A percentile compares a stretch with the other conserved stretches of the same genome.
phyloP scores from a whole-genome alignment of 106 monocot species.

The Platanthera zijinensis region DNA sequence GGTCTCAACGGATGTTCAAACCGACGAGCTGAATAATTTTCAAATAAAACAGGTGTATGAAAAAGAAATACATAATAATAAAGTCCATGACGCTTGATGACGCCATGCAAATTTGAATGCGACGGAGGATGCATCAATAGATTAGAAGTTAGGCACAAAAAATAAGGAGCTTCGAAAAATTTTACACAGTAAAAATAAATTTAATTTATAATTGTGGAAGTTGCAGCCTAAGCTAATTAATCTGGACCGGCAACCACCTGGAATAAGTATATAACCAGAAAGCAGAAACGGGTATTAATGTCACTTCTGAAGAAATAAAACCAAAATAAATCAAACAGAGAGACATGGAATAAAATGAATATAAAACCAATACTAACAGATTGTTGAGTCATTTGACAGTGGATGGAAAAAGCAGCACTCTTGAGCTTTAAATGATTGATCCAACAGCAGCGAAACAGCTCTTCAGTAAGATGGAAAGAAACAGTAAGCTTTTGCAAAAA shows the following conservation, averaged over 20 bases:
- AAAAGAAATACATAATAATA: too few species aligned
- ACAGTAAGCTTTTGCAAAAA: background rate
- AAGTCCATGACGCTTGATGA: too few species aligned
- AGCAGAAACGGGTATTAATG: background rate
- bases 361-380: slow-evolving; percentile 48
- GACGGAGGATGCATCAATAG: too few species aligned
- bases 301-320: background rate
- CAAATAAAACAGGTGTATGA: too few species aligned
- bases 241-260: background rate
- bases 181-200: too few species aligned
- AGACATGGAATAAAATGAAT: background rate
- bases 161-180: too few species aligned
- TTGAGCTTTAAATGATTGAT: slow-evolving; percentile 82
- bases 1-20: too few species aligned
- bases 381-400: slow-evolving; percentile 86
- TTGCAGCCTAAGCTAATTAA: background rate
- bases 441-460: slow-evolving; percentile 71
- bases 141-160: too few species aligned
- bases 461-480: slow-evolving; percentile 25
- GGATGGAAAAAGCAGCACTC: slow-evolving; percentile 78
- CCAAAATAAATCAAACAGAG: too few species aligned
- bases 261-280: background rate
- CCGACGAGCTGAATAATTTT: too few species aligned
- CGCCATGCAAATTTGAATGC: too few species aligned
- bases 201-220: background rate